A percentile compares a stretch with the other conserved stretches of the same genome.
These are phyloP conservation scores for Hansenula anomala DNA, from an alignment of 1,139 yeast genomes.

Conservation along the genomic window DNA sequence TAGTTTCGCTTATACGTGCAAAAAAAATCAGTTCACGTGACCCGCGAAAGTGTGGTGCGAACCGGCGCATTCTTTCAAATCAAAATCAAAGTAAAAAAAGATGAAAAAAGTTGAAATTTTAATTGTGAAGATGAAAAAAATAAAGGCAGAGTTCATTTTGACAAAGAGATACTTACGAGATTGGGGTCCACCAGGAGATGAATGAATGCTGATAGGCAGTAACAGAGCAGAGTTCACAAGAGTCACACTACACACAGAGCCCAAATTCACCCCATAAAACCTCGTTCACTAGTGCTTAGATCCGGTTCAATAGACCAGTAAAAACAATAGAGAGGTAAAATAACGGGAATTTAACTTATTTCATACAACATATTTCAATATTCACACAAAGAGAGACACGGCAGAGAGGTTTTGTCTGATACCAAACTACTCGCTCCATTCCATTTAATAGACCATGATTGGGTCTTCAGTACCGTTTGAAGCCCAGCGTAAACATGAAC, in stretches of 20 bases:
- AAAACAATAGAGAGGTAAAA: background rate
- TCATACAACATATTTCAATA: background rate
- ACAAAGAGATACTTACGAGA: too few species aligned
- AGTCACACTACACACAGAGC: too few species aligned
- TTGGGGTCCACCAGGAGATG: background rate
- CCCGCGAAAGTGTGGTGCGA: background rate
- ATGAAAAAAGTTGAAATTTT: background rate
- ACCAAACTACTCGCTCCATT: too few species aligned
- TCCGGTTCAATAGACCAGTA: too few species aligned
- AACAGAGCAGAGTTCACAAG: too few species aligned
- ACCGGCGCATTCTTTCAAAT: background rate
- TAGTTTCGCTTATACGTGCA: too few species aligned
- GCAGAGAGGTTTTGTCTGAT: too few species aligned
- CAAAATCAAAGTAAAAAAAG: background rate
- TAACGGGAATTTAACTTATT: background rate
- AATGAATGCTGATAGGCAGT: background rate
- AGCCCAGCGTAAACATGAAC: background rate
- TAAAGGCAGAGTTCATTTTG: too few species aligned
- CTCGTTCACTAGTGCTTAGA: too few species aligned
- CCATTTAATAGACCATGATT: background rate
- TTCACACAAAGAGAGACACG: background rate
- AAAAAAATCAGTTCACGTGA: background rate
- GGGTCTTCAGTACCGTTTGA: slow-evolving; percentile 3
- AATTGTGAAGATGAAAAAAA: too few species aligned
- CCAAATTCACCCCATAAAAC: too few species aligned